Base-by-base conservation (phyloP, 2,329 filamentous ascomycete species). In the Pseudofabraea citricarpa region DNA sequence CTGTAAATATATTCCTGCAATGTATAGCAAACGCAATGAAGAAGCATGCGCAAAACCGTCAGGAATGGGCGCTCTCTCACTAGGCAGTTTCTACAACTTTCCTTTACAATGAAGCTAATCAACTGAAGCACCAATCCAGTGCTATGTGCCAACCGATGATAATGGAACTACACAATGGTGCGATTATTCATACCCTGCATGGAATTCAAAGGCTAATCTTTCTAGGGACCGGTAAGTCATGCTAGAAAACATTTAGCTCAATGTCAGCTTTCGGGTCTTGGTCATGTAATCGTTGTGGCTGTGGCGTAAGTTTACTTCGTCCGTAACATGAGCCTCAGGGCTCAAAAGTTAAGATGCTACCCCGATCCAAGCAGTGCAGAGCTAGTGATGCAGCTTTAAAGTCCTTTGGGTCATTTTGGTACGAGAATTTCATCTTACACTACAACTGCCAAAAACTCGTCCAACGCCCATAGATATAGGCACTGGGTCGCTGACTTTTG, bases 241-340 rank as follows among this genome's bases (percentile, higher is more conserved):
- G 19, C 21, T 19, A 36, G 33, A 22, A 8, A 37, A 13, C 15
- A 4, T 37, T 23, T 20, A 37, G 35, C 35, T 37, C 19, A 37
- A 18, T 22, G 21, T 18, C 35, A n/a, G 9, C 19, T 37, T 9
- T 15, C 18, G 23, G 18, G 9, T 22, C 21, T 13, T n/a, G 21
- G 35, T 37, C 19, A 37, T 22, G 19, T n/a, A 22, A 37, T 37
- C 35, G 15, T 15, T 37, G 35, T 37, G 35, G 19, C 8, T 37
- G 35, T 37, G 35, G 35, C 35, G 10, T 22, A 37, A 22, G n/a
- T 22, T 9, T 37, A 37, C 35, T 23, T n/a, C n/a, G n/a, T 37
- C 35, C 35, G 10, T 24, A n/a, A 32, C 21, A 6, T 12, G 19
- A 12, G 9, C 10, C 35, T n/a, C 5, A 24, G 23, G 21, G 7